phyloP scores from a whole-genome alignment of 1,139 yeast species.

The Blastobotrys buckinghamii region DNA sequence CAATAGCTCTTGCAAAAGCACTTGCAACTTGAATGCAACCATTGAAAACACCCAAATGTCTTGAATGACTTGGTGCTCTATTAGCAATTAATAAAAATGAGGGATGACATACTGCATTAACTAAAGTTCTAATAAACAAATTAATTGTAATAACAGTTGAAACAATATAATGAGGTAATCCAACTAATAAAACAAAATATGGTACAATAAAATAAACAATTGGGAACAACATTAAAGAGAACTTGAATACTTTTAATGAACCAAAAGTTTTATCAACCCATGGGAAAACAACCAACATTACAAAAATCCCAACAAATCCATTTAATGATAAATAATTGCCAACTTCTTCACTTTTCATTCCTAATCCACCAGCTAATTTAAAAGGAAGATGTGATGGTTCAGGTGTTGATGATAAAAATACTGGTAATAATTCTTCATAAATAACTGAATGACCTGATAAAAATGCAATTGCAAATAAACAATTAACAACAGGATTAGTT shows the following conservation, averaged over 20 bases:
- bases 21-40: slow-evolving; percentile 36
- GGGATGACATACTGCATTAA: slow-evolving; percentile 27
- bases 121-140: slow-evolving; percentile 18
- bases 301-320: slow-evolving; percentile 51
- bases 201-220: slow-evolving; percentile 47
- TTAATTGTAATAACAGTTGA: slow-evolving; percentile 8
- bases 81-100: slow-evolving; percentile 28
- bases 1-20: slow-evolving; percentile 52
- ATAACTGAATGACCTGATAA: slow-evolving; percentile 49
- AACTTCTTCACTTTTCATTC: slow-evolving; percentile 43
- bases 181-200: slow-evolving; percentile 40
- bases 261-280: slow-evolving; percentile 46
- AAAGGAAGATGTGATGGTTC: slow-evolving; percentile 44
- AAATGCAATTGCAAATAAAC: slow-evolving; percentile 21
- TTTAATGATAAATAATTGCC: slow-evolving; percentile 52
- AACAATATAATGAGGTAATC: slow-evolving; percentile 13
- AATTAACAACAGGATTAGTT: slow-evolving; percentile 18
- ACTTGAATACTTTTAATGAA: slow-evolving; percentile 42
- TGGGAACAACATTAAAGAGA: slow-evolving; percentile 42
- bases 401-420: slow-evolving; percentile 49
- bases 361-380: slow-evolving; percentile 45
- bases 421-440: slow-evolving; percentile 54
- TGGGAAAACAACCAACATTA: slow-evolving; percentile 50
- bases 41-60: slow-evolving; percentile 31
- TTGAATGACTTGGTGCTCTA: slow-evolving; percentile 28